These are phyloP conservation scores for Rhododendron simsii DNA, from an alignment of 148 eudicot genomes.

Conservation along the genomic window DNA sequence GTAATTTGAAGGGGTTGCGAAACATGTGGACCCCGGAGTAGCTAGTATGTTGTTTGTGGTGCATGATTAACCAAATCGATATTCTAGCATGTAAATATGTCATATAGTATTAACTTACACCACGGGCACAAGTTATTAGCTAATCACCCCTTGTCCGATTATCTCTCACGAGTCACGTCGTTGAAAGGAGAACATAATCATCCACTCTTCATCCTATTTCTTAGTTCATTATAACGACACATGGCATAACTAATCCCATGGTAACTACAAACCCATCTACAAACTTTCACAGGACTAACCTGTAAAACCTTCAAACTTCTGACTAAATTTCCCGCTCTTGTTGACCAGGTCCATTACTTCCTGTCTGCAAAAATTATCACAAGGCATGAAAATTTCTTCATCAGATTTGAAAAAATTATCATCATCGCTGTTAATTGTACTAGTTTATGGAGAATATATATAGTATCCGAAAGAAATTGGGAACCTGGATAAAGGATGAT, in stretches of 20 bases:
- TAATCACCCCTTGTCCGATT: neutral
- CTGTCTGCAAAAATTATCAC: slow-evolving; percentile 47
- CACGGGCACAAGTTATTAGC: neutral
- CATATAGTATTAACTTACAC: no score
- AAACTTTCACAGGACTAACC: slow-evolving; percentile 33
- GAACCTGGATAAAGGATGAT: slow-evolving; percentile 87
- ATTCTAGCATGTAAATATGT: neutral
- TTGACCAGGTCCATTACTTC: slow-evolving; percentile 84
- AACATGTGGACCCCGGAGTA: neutral
- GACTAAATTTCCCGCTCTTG: slow-evolving; percentile 62
- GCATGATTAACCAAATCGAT: neutral
- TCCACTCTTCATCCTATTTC: neutral
- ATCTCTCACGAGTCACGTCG: neutral
- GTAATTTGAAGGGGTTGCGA: neutral
- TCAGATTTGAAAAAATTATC: neutral
- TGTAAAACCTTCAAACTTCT: slow-evolving; percentile 67
- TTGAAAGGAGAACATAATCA: neutral
- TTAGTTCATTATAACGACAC: neutral
- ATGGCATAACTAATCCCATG: neutral
- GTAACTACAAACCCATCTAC: neutral
- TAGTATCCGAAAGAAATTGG: neutral
- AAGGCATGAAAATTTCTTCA: neutral
- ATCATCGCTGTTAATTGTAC: neutral
- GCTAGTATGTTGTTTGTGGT: neutral
- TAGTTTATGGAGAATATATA: neutral